Evolutionary conservation across 139 green algal species (phyloP), one percentile per base, ranked within the genome.

Genomic region (Micractinium sp.): DNA sequence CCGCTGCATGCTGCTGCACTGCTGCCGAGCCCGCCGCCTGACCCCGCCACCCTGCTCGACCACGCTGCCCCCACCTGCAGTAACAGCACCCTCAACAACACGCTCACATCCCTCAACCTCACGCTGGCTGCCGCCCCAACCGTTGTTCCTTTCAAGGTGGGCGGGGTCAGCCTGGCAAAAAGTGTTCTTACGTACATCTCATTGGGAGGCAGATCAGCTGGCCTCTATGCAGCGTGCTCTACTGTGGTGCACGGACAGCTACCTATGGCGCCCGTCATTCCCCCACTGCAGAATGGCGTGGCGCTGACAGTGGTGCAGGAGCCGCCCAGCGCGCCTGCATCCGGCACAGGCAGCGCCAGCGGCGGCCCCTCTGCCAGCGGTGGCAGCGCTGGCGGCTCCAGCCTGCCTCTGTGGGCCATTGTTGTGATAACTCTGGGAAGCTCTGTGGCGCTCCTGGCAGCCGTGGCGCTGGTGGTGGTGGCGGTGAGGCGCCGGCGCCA

Each of bases 101-200:
- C 71, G 12, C 71, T 77, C 31, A n/a, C 33, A 0, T 16, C 12
- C 20, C 4, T 77, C 27, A 77, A 77, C 71, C 71, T 87, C 16
- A 38, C 25, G 5, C 61, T 87, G 36, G 82, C 35, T 12, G 36
- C 31, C 33, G 20, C 27, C 12, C 61, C 82, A 7, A 3, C 29
- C 22, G 9, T 87, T 14, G 82, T 87, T 61, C 82, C 82, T 35
- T 87, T 87, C 82, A 31, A 71, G 63, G 82, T 79, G 25, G 19
- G 61, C 14, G 7, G 47, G 5, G 47, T 9, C 47, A 56, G n/a
- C n/a, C n/a, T n/a, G n/a, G n/a, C n/a, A n/a, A n/a, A n/a, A n/a
- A n/a, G n/a, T n/a, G n/a, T n/a, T n/a, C n/a, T n/a, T n/a, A n/a
- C n/a, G n/a, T n/a, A n/a, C n/a, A n/a, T n/a, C n/a, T n/a, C n/a